Percentiles rank a stretch among this genome's conserved stretches.
These are phyloP conservation scores for Bacterosira constricta DNA, from an alignment of 108 stramenopile genomes.

Conservation along the genomic window DNA sequence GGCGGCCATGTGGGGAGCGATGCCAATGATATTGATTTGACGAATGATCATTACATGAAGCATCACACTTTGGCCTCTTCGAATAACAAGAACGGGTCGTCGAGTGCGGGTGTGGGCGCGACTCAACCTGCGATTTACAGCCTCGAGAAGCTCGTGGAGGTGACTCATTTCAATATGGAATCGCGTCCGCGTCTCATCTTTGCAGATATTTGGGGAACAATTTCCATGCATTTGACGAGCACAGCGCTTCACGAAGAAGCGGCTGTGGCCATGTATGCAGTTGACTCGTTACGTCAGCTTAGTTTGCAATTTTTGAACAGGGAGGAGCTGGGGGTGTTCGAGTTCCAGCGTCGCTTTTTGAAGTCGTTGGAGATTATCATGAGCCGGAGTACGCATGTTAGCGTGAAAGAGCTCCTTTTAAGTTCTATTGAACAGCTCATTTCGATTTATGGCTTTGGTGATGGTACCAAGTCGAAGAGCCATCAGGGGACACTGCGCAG, in stretches of 20 bases:
- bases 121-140: slow-evolving; percentile 93
- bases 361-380: slow-evolving; percentile 93
- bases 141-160: slow-evolving; percentile 97
- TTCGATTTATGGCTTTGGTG: slow-evolving; percentile 66
- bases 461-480: slow-evolving; percentile 2
- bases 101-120: slow-evolving; percentile 41
- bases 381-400: slow-evolving; percentile 60
- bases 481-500: slow-evolving; percentile 74
- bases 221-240: slow-evolving; percentile 89
- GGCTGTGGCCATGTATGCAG: slow-evolving; percentile 95
- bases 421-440: slow-evolving; percentile 92
- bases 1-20: slow-evolving; percentile 72
- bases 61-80: slow-evolving; percentile 61
- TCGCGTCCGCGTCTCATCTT: slow-evolving; percentile 92
- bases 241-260: slow-evolving; percentile 93
- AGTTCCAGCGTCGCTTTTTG: slow-evolving; percentile 96
- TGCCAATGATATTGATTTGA: slow-evolving; percentile 74
- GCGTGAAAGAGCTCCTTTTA: slow-evolving; percentile 93
- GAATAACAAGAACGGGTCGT: slow-evolving; percentile 9
- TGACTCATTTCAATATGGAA: slow-evolving; percentile 98
- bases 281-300: slow-evolving; percentile 97
- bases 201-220: slow-evolving; percentile 92
- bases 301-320: slow-evolving; percentile 94
- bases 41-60: slow-evolving; percentile 72
- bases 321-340: slow-evolving; percentile 93